phyloP scores from a whole-genome alignment of 2,329 filamentous ascomycete species.

The Chaetomium globosum region DNA sequence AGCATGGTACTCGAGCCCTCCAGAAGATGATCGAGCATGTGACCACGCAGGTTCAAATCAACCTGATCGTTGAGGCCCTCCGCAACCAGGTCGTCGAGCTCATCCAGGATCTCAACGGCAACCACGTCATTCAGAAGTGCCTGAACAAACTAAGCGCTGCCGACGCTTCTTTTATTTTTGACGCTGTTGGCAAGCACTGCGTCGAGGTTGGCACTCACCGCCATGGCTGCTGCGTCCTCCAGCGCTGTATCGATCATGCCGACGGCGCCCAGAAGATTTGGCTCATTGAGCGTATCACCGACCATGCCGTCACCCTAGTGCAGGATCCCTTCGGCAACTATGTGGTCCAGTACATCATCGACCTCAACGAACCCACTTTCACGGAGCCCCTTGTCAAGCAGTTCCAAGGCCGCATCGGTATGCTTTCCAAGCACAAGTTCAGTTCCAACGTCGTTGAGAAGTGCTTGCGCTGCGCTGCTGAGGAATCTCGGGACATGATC shows the following conservation, averaged over 20 bases:
- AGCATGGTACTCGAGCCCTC: conserved; percentile 92
- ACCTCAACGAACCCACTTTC: conserved; percentile 83
- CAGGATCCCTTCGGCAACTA: conserved; percentile 99
- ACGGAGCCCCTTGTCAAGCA: conserved; percentile 84
- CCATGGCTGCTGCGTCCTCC: conserved; percentile 95
- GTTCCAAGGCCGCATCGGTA: conserved; percentile 73
- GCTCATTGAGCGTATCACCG: conserved; percentile 83
- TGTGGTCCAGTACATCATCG: conserved; percentile 97
- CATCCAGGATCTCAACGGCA: conserved; percentile 96
- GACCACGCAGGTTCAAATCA: conserved; percentile 79
- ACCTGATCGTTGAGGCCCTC: conserved; percentile 84
- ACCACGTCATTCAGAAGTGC: conserved; percentile 99
- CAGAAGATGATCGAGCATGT: conserved; percentile 99
- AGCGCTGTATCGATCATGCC: conserved; percentile 97
- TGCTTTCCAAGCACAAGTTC: conserved; percentile 92
- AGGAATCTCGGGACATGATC: conserved; percentile 74
- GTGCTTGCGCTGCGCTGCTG: conserved; percentile 80
- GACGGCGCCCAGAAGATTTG: conserved; percentile 85
- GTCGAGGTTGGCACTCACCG: conserved; percentile 93
- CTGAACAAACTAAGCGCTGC: conserved; percentile 85
- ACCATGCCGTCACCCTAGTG: conserved; percentile 83
- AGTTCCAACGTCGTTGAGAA: conserved; percentile 99
- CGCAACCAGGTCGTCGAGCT: conserved; percentile 84
- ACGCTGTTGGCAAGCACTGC: conserved; percentile 84
- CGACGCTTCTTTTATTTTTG: conserved; percentile 95